Percentiles rank a stretch among this genome's conserved stretches.
phyloP scores from a whole-genome alignment of 805 yeast genomes.

The Saccharomycopsis fibuligera region DNA sequence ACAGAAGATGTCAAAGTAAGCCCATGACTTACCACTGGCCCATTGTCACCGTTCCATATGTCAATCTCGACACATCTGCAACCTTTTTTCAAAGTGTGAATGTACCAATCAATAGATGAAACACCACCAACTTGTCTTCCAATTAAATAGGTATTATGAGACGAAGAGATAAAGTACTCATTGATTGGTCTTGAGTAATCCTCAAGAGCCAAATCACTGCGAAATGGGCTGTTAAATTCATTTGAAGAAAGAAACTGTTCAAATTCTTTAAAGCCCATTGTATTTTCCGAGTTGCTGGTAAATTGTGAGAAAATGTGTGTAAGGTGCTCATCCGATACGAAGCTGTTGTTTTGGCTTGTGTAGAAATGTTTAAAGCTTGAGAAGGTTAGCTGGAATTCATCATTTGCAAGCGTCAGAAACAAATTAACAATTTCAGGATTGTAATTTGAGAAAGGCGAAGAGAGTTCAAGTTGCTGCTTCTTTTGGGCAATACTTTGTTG shows the following conservation, averaged over 20 bases:
- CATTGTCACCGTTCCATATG: slow-evolving; percentile 80
- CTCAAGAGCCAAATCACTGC: slow-evolving; percentile 8
- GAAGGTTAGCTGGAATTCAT: neutral
- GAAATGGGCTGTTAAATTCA: slow-evolving; percentile 30
- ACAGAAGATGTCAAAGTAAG: slow-evolving; percentile 73
- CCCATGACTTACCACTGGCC: slow-evolving; percentile 91
- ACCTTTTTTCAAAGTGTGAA: slow-evolving; percentile 81
- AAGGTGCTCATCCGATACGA: no score
- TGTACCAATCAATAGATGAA: slow-evolving; percentile 85
- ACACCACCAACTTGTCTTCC: slow-evolving; percentile 87
- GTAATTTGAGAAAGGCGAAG: no score
- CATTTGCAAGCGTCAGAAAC: neutral
- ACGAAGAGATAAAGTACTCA: slow-evolving; percentile 85
- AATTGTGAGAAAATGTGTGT: neutral
- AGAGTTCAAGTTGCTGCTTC: neutral
- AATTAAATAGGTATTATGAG: slow-evolving; percentile 86
- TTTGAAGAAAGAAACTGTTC: slow-evolving; percentile 27
- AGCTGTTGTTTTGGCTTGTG: neutral
- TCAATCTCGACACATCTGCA: slow-evolving; percentile 95
- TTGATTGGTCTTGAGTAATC: slow-evolving; percentile 53
- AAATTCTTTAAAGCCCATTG: slow-evolving; percentile 6
- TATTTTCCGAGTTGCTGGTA: neutral
- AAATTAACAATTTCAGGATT: neutral
- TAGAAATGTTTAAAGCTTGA: neutral
- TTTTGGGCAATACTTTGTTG: neutral